A percentile compares a stretch with the other conserved stretches of the same genome.
Evolutionary conservation across 371 early-diverging fungal genomes (phyloP).

Genomic region (Mortierella sp.): DNA sequence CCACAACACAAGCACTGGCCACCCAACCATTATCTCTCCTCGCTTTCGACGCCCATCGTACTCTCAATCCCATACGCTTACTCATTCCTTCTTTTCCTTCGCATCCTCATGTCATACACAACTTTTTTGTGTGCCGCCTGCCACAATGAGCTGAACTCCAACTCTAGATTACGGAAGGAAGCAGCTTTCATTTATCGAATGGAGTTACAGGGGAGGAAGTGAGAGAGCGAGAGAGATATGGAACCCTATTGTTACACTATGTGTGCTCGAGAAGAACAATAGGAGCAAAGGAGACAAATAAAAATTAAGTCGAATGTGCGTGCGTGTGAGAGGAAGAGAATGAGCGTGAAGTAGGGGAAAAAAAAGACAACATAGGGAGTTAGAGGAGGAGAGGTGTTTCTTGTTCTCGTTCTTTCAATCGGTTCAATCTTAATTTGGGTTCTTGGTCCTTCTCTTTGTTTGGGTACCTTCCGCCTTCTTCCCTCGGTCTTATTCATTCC

Average conservation of each 20-base stretch:
- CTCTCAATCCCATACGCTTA: not conserved
- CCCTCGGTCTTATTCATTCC: not conserved
- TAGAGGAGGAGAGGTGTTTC: not conserved
- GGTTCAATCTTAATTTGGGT: constrained; percentile 3
- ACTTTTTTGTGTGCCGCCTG: no score
- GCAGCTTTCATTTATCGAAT: not conserved
- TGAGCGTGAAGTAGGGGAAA: not conserved
- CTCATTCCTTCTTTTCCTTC: not conserved
- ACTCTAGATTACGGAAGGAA: not conserved
- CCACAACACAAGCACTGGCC: not conserved
- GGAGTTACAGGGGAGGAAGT: not conserved
- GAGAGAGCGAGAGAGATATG: no score
- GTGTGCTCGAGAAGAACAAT: no score
- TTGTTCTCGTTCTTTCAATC: not conserved
- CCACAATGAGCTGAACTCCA: not conserved
- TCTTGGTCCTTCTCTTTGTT: not conserved
- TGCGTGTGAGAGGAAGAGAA: not conserved
- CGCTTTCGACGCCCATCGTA: not conserved
- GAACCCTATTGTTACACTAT: no score
- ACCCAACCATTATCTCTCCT: not conserved
- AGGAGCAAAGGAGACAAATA: no score
- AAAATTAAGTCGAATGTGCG: no score
- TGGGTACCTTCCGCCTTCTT: not conserved
- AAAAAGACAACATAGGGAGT: not conserved
- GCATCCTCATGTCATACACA: not conserved